Evolutionary conservation across 225 moss, liverwort and hornwort genomes (phyloP), one percentile per base, ranked within the genome.

Genomic region (Lunularia cruciata): DNA sequence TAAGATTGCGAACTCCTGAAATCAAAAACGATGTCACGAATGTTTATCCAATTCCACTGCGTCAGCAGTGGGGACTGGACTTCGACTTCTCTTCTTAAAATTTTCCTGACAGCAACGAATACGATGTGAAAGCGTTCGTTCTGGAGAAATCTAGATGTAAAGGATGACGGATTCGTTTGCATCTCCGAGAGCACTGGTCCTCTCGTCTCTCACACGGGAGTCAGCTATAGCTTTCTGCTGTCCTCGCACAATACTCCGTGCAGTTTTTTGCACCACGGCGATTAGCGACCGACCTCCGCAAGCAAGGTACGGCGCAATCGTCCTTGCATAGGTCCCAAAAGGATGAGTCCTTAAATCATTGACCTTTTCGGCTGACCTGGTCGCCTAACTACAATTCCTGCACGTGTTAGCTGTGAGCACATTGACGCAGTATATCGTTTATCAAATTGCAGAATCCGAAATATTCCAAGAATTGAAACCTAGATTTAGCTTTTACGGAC

Each of bases 131-230:
- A 4, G 14, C 5, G 32, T 27, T 57, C 31, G 49, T 6, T 49
- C 49, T n/a, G 40, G 32, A 28, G 46, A 64, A 64, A 30, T 46
- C 26, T 45, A 27, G 30, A 46, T 28, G 46, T 7, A 46, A 46
- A 20, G 40, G 39, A 10, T 35, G 36, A 32, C 20, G 13, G 4
- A 28, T 64, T 64, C 14, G n/a, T n/a, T n/a, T n/a, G n/a, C n/a
- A n/a, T 47, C 63, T 9, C 31, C 46, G 63, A 62, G 30, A 64
- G 63, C 63, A 5, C 63, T 30, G 16, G 43, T 18, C 36, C n/a
- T 42, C 25, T 42, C 36, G 9, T 19, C 16, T 27, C 22, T 34
- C 57, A 33, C 63, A 18, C 30, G 63, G 46, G 45, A 64, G 46
- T 46, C 63, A 64, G 46, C 42, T 45, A 45, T 19, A 8, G 36